Percentiles rank a stretch among this genome's conserved stretches.
Conservation (phyloP, 208 protist genomes). For the Acanthamoeba royreba region DNA sequence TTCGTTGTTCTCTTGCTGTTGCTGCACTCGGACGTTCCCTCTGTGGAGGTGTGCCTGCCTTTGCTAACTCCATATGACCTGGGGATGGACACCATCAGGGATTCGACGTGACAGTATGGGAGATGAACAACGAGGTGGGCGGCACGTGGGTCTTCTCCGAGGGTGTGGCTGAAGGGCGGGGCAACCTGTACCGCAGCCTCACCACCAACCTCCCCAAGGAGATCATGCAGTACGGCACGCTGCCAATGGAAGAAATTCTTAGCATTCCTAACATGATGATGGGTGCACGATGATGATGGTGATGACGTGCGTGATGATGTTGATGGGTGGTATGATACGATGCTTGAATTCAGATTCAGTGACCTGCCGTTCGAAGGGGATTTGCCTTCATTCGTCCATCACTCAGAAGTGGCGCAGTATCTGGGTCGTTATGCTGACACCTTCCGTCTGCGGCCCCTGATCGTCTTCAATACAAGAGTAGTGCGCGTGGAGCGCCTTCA, state of each 20-base stretch:
- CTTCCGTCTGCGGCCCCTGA: not conserved
- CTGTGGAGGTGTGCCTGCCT: no score
- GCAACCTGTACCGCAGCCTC: constrained; percentile 38
- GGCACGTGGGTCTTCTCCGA: constrained; percentile 15
- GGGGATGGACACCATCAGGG: no score
- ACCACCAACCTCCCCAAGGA: constrained; percentile 51
- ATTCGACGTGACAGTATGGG: not conserved
- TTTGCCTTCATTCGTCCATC: not conserved
- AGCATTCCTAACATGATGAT: no score
- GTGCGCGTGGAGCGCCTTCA: not conserved
- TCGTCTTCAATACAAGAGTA: not conserved
- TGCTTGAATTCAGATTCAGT: not conserved
- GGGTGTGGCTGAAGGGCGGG: not conserved
- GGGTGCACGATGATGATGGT: no score
- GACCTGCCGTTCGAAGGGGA: not conserved
- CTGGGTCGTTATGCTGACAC: not conserved
- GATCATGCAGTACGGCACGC: constrained; percentile 33
- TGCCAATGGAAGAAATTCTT: no score
- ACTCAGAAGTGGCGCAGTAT: not conserved
- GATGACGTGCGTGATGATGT: no score
- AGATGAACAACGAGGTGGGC: not conserved
- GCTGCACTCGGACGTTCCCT: no score
- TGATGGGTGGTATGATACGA: no score
- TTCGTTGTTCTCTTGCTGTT: no score
- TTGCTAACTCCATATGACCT: no score